Evolutionary conservation across 1,284 basidiomycete genomes (phyloP).

Genomic region (Cutaneotrichosporon daszewskae): DNA sequence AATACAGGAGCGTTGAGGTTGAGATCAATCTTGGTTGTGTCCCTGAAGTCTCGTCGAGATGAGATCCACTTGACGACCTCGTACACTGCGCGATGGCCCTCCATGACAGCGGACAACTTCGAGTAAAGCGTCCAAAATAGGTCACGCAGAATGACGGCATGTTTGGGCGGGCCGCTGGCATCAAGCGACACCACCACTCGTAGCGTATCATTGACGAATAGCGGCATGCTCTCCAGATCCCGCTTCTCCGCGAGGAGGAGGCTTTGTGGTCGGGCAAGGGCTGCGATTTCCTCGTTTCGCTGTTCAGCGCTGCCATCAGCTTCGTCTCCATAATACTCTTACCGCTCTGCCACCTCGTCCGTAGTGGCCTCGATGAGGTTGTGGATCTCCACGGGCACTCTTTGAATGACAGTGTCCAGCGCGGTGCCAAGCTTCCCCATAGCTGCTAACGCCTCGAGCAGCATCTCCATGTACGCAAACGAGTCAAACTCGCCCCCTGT

Average conservation of each 20-base stretch:
- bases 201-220: conserved; percentile 44
- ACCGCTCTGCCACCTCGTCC: conserved; percentile 42
- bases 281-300: conserved; percentile 23
- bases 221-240: conserved; percentile 15
- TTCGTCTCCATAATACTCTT: background rate
- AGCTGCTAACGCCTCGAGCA: conserved; percentile 85
- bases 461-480: conserved; percentile 87
- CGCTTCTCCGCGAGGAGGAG: conserved; percentile 13
- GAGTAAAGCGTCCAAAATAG: conserved; percentile 98
- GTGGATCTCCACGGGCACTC: conserved; percentile 75
- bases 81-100: conserved; percentile 83
- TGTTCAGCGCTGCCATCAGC: conserved; percentile 47
- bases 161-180: conserved; percentile 63
- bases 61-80: conserved; percentile 85
- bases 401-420: conserved; percentile 77
- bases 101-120: conserved; percentile 91
- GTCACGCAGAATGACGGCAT: conserved; percentile 82
- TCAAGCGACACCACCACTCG: conserved; percentile 68
- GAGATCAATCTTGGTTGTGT: conserved; percentile 67
- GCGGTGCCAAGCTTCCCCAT: conserved; percentile 82
- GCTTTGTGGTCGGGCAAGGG: conserved; percentile 16
- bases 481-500: conserved; percentile 48
- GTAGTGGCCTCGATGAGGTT: conserved; percentile 14
- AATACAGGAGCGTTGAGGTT: conserved; percentile 62
- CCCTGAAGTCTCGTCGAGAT: conserved; percentile 80